Evolutionary conservation across 1,139 yeast species (phyloP).

Genomic region (Suhomyces choctaworum): DNA sequence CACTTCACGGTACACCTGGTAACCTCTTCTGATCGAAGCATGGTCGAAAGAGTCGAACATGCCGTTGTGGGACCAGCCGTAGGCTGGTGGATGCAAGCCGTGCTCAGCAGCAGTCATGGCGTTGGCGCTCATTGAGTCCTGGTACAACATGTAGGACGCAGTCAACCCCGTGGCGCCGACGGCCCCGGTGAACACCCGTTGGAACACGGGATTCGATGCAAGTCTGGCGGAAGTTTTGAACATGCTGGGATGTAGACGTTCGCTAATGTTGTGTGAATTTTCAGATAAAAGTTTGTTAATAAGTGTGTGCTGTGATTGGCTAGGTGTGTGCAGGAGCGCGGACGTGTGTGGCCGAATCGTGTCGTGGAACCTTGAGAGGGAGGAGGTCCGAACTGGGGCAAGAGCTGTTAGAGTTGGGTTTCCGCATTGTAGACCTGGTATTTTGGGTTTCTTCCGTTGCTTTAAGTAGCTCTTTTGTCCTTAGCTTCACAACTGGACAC

Average conservation of each 20-base stretch:
- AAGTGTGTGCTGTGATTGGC: conserved; percentile 12
- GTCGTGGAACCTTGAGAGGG: too few species aligned
- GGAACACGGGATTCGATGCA: conserved; percentile 39
- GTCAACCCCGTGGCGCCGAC: conserved; percentile 69
- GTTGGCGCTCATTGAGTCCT: conserved; percentile 78
- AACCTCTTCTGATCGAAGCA: conserved; percentile 97
- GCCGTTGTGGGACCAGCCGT: conserved; percentile 92
- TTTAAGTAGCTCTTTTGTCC: too few species aligned
- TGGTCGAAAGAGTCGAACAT: conserved; percentile 93
- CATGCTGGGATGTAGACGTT: conserved; percentile 10
- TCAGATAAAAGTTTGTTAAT: conserved; percentile 12
- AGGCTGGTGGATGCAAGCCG: conserved; percentile 94
- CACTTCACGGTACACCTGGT: conserved; percentile 97
- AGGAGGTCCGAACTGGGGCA: too few species aligned
- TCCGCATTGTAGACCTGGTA: too few species aligned
- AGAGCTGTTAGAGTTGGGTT: too few species aligned
- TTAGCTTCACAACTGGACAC: too few species aligned
- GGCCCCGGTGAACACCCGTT: conserved; percentile 61
- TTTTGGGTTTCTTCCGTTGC: too few species aligned
- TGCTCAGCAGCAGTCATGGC: conserved; percentile 99
- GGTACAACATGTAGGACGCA: conserved; percentile 74
- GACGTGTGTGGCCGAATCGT: neutral
- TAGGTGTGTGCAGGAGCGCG: conserved; percentile 8
- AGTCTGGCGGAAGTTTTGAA: conserved; percentile 14
- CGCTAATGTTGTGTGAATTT: conserved; percentile 9